Evolutionary conservation across 306 rosid species (phyloP).

Genomic region (Casuarina cunninghamiana): DNA sequence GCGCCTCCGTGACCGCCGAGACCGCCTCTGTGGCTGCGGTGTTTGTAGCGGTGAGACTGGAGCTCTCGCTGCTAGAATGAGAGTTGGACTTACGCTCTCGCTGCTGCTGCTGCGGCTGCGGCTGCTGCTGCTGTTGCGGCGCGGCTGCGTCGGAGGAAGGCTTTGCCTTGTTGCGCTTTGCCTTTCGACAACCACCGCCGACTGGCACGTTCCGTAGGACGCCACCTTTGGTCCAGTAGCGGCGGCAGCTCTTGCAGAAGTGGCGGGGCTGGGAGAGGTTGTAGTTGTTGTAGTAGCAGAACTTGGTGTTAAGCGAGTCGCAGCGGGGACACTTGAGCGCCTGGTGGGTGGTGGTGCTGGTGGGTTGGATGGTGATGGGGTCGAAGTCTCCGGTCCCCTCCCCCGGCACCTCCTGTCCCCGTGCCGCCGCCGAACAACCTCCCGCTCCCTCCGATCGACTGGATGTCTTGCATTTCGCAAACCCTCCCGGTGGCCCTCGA

Average conservation of each 20-base stretch:
- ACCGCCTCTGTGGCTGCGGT: constrained; percentile 42
- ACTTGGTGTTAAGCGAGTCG: constrained; percentile 89
- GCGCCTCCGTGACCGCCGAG: constrained; percentile 36
- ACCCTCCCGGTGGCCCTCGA: background rate
- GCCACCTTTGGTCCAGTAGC: constrained; percentile 98
- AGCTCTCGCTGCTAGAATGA: constrained; percentile 87
- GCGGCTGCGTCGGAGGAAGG: constrained; percentile 19
- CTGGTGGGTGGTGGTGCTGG: constrained; percentile 50
- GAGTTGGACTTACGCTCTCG: constrained; percentile 59
- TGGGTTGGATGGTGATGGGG: constrained; percentile 30
- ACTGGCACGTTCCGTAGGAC: constrained; percentile 98
- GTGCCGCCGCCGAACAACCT: constrained; percentile 52
- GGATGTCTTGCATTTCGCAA: constrained; percentile 79
- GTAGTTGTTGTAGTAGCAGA: constrained; percentile 96
- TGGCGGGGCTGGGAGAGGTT: constrained; percentile 98
- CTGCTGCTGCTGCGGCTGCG: constrained; percentile 19
- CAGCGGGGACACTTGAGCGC: constrained; percentile 89
- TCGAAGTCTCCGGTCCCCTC: constrained; percentile 57
- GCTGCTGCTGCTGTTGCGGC: background rate
- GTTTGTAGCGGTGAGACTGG: constrained; percentile 65
- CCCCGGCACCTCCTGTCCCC: constrained; percentile 37
- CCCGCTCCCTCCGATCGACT: constrained; percentile 54
- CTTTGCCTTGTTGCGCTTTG: constrained; percentile 72
- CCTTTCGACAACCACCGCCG: constrained; percentile 93
- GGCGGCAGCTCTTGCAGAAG: constrained; percentile 95